Evolutionary conservation across 305 asterid genomes (phyloP).

Genomic region (Fraxinus ornus): DNA sequence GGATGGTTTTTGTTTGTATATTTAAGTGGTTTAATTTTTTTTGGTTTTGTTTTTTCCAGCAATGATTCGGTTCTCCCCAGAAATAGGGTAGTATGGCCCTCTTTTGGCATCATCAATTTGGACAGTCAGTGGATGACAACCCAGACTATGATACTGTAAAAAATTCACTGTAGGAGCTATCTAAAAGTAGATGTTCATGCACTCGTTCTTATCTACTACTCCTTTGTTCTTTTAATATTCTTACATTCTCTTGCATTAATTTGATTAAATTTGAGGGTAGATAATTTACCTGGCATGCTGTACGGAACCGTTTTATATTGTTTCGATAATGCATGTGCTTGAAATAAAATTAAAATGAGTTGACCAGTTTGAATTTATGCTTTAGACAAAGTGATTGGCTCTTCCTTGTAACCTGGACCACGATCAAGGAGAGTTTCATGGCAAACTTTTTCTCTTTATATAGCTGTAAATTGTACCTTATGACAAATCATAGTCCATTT

Average conservation of each 20-base stretch:
- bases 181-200: constrained; percentile 11
- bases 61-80: constrained; percentile 40
- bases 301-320: no score
- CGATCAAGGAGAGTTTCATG: not conserved
- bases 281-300: no score
- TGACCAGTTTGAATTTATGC: not conserved
- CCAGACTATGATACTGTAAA: constrained; percentile 20
- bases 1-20: constrained; percentile 32
- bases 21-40: constrained; percentile 16
- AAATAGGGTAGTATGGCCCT: constrained; percentile 28
- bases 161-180: not conserved
- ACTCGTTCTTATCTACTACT: constrained; percentile 21
- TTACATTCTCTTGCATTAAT: not conserved
- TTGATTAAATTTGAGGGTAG: no score
- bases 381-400: not conserved
- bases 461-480: not conserved
- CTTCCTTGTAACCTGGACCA: not conserved
- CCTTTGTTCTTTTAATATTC: not conserved
- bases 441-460: not conserved
- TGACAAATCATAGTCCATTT: not conserved
- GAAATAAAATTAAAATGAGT: not conserved
- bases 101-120: constrained; percentile 25
- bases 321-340: no score
- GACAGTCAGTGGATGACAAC: constrained; percentile 59
- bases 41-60: constrained; percentile 22